A percentile compares a stretch with the other conserved stretches of the same genome.
phyloP scores from a whole-genome alignment of 164 flowering plant genomes.

The Liriodendron chinense region DNA sequence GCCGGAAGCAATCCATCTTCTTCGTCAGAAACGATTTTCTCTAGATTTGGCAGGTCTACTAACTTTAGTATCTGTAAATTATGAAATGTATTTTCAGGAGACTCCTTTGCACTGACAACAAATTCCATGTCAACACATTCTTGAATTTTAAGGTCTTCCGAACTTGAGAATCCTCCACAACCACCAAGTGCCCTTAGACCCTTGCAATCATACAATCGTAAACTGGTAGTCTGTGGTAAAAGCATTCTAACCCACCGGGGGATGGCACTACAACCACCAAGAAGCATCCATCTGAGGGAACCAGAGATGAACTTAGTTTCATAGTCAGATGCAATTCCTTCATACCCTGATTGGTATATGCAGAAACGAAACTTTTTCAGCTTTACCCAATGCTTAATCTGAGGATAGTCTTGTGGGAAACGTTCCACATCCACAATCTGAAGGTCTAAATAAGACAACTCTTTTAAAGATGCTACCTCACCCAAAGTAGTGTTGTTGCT shows the following conservation, averaged over 20 bases:
- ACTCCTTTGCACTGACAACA: not conserved
- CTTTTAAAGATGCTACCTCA: not conserved
- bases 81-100: not conserved
- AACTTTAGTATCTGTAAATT: not conserved
- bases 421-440: not conserved
- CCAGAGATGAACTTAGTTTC: no score
- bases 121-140: not conserved
- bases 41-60: not conserved
- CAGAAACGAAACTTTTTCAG: not conserved
- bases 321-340: not conserved
- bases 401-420: not conserved
- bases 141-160: not conserved
- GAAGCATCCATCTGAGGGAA: not conserved
- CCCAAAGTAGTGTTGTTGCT: not conserved
- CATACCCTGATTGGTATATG: no score
- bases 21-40: not conserved
- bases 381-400: not conserved
- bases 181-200: not conserved
- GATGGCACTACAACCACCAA: not conserved
- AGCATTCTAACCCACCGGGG: not conserved
- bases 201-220: not conserved
- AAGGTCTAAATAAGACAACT: not conserved
- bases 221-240: not conserved
- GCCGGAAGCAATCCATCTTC: not conserved
- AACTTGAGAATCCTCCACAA: not conserved